Base-by-base conservation (phyloP, 2,329 filamentous ascomycete genomes). In the Cadophora sp. region DNA sequence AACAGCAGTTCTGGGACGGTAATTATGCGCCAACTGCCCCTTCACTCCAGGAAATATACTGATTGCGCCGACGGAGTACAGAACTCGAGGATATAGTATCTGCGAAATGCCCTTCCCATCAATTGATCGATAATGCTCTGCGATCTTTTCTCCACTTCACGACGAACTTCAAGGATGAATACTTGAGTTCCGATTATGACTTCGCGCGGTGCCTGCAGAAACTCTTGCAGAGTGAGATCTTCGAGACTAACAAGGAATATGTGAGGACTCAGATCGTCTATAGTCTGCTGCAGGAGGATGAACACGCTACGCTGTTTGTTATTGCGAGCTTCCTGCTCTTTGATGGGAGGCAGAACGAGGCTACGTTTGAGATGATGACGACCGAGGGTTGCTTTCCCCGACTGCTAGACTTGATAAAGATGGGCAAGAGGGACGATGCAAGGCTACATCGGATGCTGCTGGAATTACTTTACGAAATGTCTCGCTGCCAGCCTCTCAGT, bases 381-480 rank as follows among this genome's bases (percentile, higher is more conserved):
- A 83, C 87, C 24, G 93, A 97, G 78, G 90, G 91, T 18, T 92
- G 90, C 70, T 99, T 99, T 77, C 84, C 90, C 43, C 87, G 94
- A 39, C 82, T 99, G 51, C 82, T 98, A 39, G 93, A 97, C 70
- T 82, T 99, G 71, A 90, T 98, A 69, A 74, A 90, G 75, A 84
- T 82, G 51, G 85, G 86, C 69, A 85, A 84, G 71, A 85, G 90
- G 47, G 83, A 88, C 55, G 91, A 94, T 76, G 84, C 87, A 27
- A 85, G 87, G 62, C 83, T 98, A 68, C 93, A 97, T 80, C 88
- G 91, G 43, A 81, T 96, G 69, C 83, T 98, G 62, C 84, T 99
- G 74, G 92, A 97, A 79, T 82, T 99, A 65, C 85, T 97, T 77
- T 99, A 97, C 80, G 96, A 98, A 82, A 97, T 97, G 91, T 94